These are phyloP conservation scores for Sonneratia alba DNA, from an alignment of 345 rosid species.

Conservation along the genomic window DNA sequence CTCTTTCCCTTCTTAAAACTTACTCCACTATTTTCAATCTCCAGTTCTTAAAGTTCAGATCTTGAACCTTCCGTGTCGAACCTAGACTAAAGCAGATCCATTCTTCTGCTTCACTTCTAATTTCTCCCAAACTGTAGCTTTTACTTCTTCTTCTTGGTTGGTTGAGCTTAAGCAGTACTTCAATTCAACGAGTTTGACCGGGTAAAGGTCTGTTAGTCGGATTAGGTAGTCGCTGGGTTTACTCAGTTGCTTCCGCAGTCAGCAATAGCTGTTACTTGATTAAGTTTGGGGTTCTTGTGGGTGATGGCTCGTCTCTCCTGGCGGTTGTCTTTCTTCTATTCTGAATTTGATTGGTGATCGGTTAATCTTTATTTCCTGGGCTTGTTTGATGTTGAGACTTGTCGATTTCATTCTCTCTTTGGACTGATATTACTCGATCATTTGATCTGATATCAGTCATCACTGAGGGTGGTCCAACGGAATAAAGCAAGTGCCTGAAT, in stretches of 20 bases:
- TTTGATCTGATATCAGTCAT: too few relatives aligned
- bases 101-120: background rate
- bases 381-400: background rate
- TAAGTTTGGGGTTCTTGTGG: too few relatives aligned
- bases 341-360: background rate
- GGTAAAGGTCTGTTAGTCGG: background rate
- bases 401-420: background rate
- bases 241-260: background rate
- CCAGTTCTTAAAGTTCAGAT: slow-evolving; percentile 13
- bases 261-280: background rate
- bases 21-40: background rate
- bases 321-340: background rate
- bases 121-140: background rate
- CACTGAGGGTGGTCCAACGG: background rate
- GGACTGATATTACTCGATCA: background rate
- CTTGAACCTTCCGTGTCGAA: slow-evolving; percentile 6
- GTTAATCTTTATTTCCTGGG: background rate
- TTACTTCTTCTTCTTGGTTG: slow-evolving; percentile 2
- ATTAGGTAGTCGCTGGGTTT: background rate
- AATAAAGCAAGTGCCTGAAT: background rate
- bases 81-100: background rate
- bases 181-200: background rate
- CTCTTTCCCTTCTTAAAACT: slow-evolving; percentile 6
- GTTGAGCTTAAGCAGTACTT: background rate
- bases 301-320: background rate